A percentile compares a stretch with the other conserved stretches of the same genome.
Evolutionary conservation across 176 grass and related monocot species (phyloP).

Genomic region (Bothriochloa decipiens): DNA sequence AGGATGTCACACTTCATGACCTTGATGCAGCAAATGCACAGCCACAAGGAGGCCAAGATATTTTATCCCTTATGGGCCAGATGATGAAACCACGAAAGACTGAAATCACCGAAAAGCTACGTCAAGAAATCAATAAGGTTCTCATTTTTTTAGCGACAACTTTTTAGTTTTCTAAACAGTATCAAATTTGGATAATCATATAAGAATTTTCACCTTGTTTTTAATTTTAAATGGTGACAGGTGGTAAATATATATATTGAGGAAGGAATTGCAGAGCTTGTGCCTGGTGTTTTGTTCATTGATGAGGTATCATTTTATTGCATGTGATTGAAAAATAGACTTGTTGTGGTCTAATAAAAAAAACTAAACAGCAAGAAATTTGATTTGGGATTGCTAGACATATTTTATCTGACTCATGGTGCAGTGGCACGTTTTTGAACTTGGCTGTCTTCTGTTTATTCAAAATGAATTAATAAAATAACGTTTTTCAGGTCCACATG

Average conservation of each 20-base stretch:
- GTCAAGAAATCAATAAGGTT: conserved; percentile 98
- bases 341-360: neutral
- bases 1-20: conserved; percentile 96
- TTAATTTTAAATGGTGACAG: conserved; percentile 48
- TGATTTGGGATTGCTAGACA: neutral
- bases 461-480: conserved; percentile 6
- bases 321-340: conserved; percentile 14
- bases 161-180: conserved; percentile 16
- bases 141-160: neutral
- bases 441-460: conserved; percentile 15
- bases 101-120: conserved; percentile 94
- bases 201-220: conserved; percentile 11
- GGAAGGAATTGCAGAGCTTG: conserved; percentile 96
- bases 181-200: conserved; percentile 7
- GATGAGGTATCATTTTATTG: conserved; percentile 69
- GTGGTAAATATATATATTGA: conserved; percentile 93
- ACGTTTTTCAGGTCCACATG: conserved; percentile 84
- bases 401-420: neutral
- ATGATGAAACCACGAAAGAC: conserved; percentile 98
- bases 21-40: conserved; percentile 98
- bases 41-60: conserved; percentile 98
- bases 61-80: conserved; percentile 94
- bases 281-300: conserved; percentile 93
- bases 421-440: neutral
- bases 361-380: neutral